Base-by-base conservation (phyloP, 495 filamentous ascomycete species). In the Trichoderma gamsii region DNA sequence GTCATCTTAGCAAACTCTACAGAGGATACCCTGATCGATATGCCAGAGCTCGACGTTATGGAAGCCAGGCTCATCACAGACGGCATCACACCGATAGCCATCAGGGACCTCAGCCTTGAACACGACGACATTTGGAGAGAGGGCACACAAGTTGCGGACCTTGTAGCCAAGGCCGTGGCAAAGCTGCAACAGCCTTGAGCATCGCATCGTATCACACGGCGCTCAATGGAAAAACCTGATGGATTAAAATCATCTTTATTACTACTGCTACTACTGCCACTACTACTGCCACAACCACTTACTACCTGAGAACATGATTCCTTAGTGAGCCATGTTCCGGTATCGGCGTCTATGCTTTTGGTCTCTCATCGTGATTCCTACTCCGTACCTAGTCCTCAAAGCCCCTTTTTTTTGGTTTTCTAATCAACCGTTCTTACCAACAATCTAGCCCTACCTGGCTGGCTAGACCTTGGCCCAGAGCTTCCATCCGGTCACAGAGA, bases 1-100 rank as follows among this genome's bases (percentile, higher is more conserved):
- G 23, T 59, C 25, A 29, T 90, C 25, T 70, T 93, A 64, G 85
- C 80, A 21, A 82, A 87, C 63, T 90, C 88, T 41, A 69, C 71
- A 8, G 82, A 83, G 11, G 89, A 92, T 77, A 82, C 82, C 68
- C 72, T 91, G 6, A 72, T 78, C 8, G 71, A 87, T 88, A 67
- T 84, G 85, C 75, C 72, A 66, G 78, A 80, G 75, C 66, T 87
- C 88, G 78, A 76, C 73, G 66, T 41, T 81, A 91, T 85, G 74
- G 72, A 64, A 68, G 77, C 59, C 73, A 67, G 66, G 25, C 69
- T 78, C 56, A 71, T 64, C 69, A 63, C 15, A 66, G 75, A 76
- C 44, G 69, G 71, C 32, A 68, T 83, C 29, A 59, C 66, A 68
- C 71, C 71, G 51, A 66, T 70, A 71, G 77, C 75, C 70, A 51